phyloP scores from a whole-genome alignment of 768 basidiomycete genomes.

The Pulveroboletus frians region DNA sequence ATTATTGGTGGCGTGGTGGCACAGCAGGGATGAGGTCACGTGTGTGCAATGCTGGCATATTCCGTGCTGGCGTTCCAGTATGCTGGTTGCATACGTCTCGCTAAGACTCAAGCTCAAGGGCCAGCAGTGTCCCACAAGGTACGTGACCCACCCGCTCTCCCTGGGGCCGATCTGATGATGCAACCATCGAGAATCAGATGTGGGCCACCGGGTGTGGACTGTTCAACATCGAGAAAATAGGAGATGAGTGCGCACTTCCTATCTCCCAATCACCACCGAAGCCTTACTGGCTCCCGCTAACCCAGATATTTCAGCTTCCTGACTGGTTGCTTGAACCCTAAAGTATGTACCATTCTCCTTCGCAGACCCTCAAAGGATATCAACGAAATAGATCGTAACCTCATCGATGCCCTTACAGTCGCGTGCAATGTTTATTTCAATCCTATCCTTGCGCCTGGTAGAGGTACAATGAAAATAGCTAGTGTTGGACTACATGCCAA shows the following conservation, averaged over 20 bases:
- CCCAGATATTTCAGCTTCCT: constrained; percentile 93
- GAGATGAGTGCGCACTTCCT: constrained; percentile 65
- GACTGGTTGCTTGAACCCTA: constrained; percentile 83
- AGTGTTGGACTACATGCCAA: constrained; percentile 79
- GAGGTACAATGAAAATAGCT: constrained; percentile 99
- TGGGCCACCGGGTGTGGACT: constrained; percentile 89
- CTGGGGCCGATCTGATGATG: too few relatives aligned
- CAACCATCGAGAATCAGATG: constrained; percentile 68
- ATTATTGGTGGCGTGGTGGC: too few relatives aligned
- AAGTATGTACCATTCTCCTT: constrained; percentile 96
- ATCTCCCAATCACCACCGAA: neutral
- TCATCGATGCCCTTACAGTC: constrained; percentile 96
- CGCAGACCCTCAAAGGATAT: constrained; percentile 98
- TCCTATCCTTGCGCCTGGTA: constrained; percentile 88
- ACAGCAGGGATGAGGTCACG: too few relatives aligned
- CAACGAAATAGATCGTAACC: constrained; percentile 96
- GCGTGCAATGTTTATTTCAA: constrained; percentile 97
- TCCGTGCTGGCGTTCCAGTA: too few relatives aligned
- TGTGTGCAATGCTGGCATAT: too few relatives aligned
- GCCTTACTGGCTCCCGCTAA: neutral
- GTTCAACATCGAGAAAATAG: constrained; percentile 95
- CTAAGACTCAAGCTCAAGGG: too few relatives aligned
- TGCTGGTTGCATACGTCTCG: too few relatives aligned
- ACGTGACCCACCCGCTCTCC: too few relatives aligned
- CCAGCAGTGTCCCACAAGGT: too few relatives aligned